Conservation (phyloP, 2,329 filamentous ascomycete species). For the Endocalyx cinctus region DNA sequence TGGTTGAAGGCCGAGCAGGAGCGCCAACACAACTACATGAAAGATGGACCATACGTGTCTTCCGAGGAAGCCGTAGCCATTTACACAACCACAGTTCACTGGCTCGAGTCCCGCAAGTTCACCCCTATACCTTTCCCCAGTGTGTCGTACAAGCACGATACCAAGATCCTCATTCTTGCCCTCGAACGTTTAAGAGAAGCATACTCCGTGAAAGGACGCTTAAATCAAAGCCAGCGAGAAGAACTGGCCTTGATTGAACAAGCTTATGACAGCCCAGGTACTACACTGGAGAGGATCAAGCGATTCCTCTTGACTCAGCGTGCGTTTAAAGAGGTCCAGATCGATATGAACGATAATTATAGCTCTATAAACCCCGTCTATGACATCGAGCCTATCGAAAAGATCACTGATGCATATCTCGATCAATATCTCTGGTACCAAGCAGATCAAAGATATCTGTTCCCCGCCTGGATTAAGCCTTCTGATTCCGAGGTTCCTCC, state of each 20-base stretch:
- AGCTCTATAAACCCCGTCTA: conserved; percentile 99
- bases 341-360: conserved; percentile 99
- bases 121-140: conserved; percentile 98
- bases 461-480: conserved; percentile 98
- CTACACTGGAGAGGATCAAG: conserved; percentile 93
- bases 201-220: conserved; percentile 92
- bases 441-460: conserved; percentile 92
- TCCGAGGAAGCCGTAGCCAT: conserved; percentile 98
- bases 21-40: conserved; percentile 98
- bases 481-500: conserved; percentile 97
- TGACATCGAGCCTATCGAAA: conserved; percentile 97
- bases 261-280: conserved; percentile 95
- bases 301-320: conserved; percentile 93
- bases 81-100: conserved; percentile 97
- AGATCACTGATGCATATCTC: conserved; percentile 97
- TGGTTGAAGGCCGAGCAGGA: conserved; percentile 99
- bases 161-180: conserved; percentile 94
- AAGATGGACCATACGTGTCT: conserved; percentile 96
- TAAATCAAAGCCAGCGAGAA: conserved; percentile 97
- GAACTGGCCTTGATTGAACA: conserved; percentile 96
- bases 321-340: conserved; percentile 98
- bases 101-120: conserved; percentile 97
- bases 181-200: conserved; percentile 89
- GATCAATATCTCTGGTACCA: conserved; percentile 99
- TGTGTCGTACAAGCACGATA: conserved; percentile 99